Evolutionary conservation across 495 filamentous ascomycete species (phyloP), one percentile per base, ranked within the genome.

Genomic region (Xylaria palmicola): DNA sequence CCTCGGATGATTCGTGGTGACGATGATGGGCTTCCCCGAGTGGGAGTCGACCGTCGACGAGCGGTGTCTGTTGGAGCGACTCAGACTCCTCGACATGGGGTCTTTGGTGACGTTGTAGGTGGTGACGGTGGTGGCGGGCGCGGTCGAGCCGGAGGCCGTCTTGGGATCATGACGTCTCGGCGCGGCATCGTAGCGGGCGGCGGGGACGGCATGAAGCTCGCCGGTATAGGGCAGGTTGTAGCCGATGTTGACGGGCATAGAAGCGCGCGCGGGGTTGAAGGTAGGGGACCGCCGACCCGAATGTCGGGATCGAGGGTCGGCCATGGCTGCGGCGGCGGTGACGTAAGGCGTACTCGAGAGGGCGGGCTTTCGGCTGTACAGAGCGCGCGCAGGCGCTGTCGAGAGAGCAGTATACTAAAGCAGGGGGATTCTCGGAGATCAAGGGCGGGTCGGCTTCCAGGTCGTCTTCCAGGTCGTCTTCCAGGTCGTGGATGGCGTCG

Each of bases 71-170:
- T 73, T 75, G 9, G 69, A 64, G 17, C 59, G 44, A 65, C 75
- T 77, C 55, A 75, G 77, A 36, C 68, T 71, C 43, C 74, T 69
- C n/a, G 66, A 56, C 13, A 75, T 37, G 15, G 79, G 72, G 8
- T 83, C 81, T 37, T 76, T 74, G 26, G 72, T 76, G 50, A 81
- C 75, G 37, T 78, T 77, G 64, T 83, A 83, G 15, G 79, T 79
- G 22, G 75, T 80, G 26, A 75, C 62, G 37, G 72, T 73, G 60
- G 69, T 75, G 65, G 67, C 70, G 61, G 68, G 66, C 51, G 50
- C 69, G 24, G 43, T 30, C 22, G 59, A 9, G 15, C 30, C 22
- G 50, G 59, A 52, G 37, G 57, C 56, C 60, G 59, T 26, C 55
- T 72, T 70, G 58, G 65, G 63, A 1, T 70, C 67, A 62, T 57